Base-by-base conservation (phyloP, 202 grass and related monocot genomes). In the Bolboschoenoplectus hybrid region DNA sequence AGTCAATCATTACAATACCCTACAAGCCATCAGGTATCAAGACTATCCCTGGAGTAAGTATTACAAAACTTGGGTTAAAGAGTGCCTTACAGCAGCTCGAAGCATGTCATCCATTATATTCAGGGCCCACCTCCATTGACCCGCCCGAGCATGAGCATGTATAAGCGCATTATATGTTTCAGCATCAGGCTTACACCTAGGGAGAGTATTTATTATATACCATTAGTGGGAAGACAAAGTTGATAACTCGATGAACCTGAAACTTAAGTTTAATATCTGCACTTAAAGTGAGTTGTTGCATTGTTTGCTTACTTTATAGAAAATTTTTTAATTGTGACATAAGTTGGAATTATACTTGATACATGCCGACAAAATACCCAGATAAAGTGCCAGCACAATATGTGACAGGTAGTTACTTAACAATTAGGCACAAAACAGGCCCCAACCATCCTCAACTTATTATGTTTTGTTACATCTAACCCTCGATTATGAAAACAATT, bases 81-180 rank as follows among this genome's bases (percentile, higher is more conserved):
- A 87, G 66, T 87, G 93, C 93, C 86, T 78, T 78, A 97, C 95
- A 95, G 88, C 83, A 86, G 90, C 88, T 88, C 88, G 91, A 88
- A 95, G 95, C 95, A 95, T 97, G 86, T 97, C 93, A 84, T 97
- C 95, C 92, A 95, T 92, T 85, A 97, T 97, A 91, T 95, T 97
- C 82, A 93, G 87, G 71, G 95, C 87, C 95, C 92, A 97, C 63
- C 87, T 90, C 95, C 95, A 97, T 20, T 95, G 92, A 81, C 95
- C 92, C 87, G 83, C 88, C 88, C 91, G 92, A 85, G 92, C 88
- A 92, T 97, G 95, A 58, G 91, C 91, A 86, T 95, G 86, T 74
- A 97, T 93, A 63, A 97, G 87, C 70, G 95, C 89, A 87, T 97
- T 93, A 84, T 91, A 97, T 78, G 86, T 97, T 87, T 95, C 95